A percentile compares a stretch with the other conserved stretches of the same genome.
Conservation (phyloP, 2,329 filamentous ascomycete species). For the Knufia fluminis region DNA sequence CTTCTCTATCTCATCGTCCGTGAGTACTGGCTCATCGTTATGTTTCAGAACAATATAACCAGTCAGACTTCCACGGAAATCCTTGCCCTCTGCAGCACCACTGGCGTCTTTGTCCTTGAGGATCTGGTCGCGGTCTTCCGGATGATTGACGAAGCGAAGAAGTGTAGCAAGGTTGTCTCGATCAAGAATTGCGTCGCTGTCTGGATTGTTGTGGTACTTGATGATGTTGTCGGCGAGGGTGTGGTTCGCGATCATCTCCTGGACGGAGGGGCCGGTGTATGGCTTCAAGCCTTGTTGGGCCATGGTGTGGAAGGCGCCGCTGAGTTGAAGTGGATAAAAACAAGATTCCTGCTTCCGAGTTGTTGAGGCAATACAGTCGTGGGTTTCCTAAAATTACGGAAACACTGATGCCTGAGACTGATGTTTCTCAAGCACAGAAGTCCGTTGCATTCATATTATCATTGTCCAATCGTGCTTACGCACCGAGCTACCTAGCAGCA, state of each 20-base stretch:
- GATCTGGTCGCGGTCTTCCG: not conserved
- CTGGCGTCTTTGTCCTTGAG: not conserved
- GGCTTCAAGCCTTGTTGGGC: not conserved
- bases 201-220: not conserved
- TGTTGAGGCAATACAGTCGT: too few species aligned
- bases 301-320: not conserved
- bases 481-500: too few species aligned
- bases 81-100: not conserved
- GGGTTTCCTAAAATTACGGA: too few species aligned
- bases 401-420: too few species aligned
- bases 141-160: not conserved
- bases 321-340: too few species aligned
- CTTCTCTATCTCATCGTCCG: not conserved
- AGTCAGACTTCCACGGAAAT: not conserved
- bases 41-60: constrained; percentile 2
- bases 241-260: not conserved
- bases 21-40: not conserved
- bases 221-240: not conserved
- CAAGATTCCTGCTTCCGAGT: too few species aligned
- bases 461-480: too few species aligned
- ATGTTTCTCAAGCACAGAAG: too few species aligned
- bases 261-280: not conserved
- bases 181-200: not conserved
- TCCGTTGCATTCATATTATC: too few species aligned
- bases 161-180: not conserved